Conservation (phyloP, 768 basidiomycete genomes). For the Mycena pura region DNA sequence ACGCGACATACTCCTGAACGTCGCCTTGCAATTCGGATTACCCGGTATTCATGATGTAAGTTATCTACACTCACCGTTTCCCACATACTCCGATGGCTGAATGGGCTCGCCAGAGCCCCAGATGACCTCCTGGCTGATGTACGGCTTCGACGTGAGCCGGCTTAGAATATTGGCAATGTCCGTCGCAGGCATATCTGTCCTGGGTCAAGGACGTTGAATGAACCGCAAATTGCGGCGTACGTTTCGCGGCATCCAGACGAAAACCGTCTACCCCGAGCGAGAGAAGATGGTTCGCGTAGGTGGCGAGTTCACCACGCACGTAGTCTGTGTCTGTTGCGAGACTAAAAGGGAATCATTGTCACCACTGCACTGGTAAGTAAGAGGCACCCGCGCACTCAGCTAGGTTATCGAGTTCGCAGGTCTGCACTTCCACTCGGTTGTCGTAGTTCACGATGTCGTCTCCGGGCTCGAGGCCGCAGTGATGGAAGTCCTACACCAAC, state of each 20-base stretch:
- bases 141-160: slow-evolving; percentile 49
- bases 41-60: not conserved
- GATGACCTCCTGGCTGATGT: slow-evolving; percentile 72
- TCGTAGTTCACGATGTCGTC: slow-evolving; percentile 64
- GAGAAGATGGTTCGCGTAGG: slow-evolving; percentile 65
- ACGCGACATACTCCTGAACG: slow-evolving; percentile 60
- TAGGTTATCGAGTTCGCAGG: slow-evolving; percentile 56
- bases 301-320: slow-evolving; percentile 60
- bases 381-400: slow-evolving; percentile 52
- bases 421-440: slow-evolving; percentile 62
- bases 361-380: not conserved
- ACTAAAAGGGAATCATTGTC: slow-evolving; percentile 37
- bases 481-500: slow-evolving; percentile 58
- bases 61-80: slow-evolving; percentile 46
- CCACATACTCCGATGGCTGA: slow-evolving; percentile 62
- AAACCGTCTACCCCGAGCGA: slow-evolving; percentile 69
- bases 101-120: slow-evolving; percentile 58
- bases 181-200: slow-evolving; percentile 57
- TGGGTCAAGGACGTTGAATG: not conserved
- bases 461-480: slow-evolving; percentile 60
- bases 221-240: slow-evolving; percentile 46
- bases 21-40: slow-evolving; percentile 46
- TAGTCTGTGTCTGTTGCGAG: slow-evolving; percentile 68
- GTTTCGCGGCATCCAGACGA: slow-evolving; percentile 70
- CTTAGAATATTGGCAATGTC: slow-evolving; percentile 63